Evolutionary conservation across 208 protist species (phyloP), one percentile per base, ranked within the genome.

Genomic region (Trypanosoma rangeli): DNA sequence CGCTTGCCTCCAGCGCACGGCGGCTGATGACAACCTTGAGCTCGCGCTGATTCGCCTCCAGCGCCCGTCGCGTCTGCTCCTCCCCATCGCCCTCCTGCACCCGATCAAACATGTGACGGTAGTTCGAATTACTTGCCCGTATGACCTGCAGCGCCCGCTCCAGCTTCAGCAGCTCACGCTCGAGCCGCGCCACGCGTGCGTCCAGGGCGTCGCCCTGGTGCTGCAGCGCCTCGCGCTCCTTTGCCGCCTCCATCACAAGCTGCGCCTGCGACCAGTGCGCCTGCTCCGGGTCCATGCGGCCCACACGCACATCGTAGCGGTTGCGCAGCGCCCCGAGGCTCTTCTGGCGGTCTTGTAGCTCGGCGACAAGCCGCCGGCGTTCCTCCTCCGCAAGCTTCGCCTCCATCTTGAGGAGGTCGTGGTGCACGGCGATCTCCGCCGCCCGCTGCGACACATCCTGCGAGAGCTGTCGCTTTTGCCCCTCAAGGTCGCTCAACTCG

Each of bases 221-320:
- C 72, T 97, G 93, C 56, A 96, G 84, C 31, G 79, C 78, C 70
- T 97, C 94, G 3, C 92, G 81, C 73, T 96, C 89, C 62, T 93
- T 91, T 20, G 92, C 92, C 0, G 90, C 80, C 44, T 81, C 71
- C 24, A 97, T 85, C 18, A 97, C 80, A 57, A 87, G 86, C 73
- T 97, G 85, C 18, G 90, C 89, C 71, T 96, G 93, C 48, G 86
- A 82, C 33, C 82, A 72, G 0, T 74, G 66, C 37, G 80, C 89
- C 76, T 86, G 80, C 18, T 81, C 71, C 9, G 86, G 81, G 68
- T 92, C 87, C 77, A 97, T 84, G 46, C 82, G 73, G 20, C 81
- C 86, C 0, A 97, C 71, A 4, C 92, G 73, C 56, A 91, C 82
- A 57, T 92, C 85, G 64, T 91, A 90, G 26, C 89, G 79, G 73